Percentiles rank a stretch among this genome's conserved stretches.
Evolutionary conservation across 306 rosid species (phyloP).

Genomic region (Parietaria judaica): DNA sequence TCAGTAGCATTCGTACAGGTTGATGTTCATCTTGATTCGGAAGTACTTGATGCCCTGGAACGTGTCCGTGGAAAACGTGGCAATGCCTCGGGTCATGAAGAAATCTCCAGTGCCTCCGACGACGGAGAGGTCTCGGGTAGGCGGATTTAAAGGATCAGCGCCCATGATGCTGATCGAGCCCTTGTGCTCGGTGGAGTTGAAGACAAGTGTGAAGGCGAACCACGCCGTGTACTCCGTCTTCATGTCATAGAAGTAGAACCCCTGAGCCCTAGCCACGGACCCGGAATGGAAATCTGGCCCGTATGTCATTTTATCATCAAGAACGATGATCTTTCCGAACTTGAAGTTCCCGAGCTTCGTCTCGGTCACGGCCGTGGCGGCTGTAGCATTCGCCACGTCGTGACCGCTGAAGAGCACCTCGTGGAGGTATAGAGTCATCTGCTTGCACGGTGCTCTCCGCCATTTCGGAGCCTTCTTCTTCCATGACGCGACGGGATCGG

Average conservation of each 20-base stretch:
- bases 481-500: no score
- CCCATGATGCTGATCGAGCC: conserved; percentile 59
- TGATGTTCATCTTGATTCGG: conserved; percentile 48
- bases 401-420: conserved; percentile 19
- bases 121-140: conserved; percentile 53
- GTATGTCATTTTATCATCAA: conserved; percentile 3
- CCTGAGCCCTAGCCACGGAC: conserved; percentile 11
- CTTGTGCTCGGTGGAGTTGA: conserved; percentile 32
- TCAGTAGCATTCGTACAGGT: conserved; percentile 48
- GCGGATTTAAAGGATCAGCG: conserved; percentile 52
- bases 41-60: conserved; percentile 57
- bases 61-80: conserved; percentile 45
- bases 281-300: not conserved
- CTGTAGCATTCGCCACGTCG: conserved; percentile 29
- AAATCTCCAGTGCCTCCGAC: conserved; percentile 64
- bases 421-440: conserved; percentile 34
- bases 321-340: conserved; percentile 4
- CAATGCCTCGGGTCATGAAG: conserved; percentile 62
- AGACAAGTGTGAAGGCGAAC: not conserved
- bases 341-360: conserved; percentile 18
- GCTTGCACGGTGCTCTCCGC: conserved; percentile 30
- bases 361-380: conserved; percentile 15
- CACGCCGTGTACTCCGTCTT: conserved; percentile 3
- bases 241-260: conserved; percentile 5
- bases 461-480: not conserved